A percentile compares a stretch with the other conserved stretches of the same genome.
Conservation (phyloP, 495 filamentous ascomycete species). For the Penicillium desertorum region DNA sequence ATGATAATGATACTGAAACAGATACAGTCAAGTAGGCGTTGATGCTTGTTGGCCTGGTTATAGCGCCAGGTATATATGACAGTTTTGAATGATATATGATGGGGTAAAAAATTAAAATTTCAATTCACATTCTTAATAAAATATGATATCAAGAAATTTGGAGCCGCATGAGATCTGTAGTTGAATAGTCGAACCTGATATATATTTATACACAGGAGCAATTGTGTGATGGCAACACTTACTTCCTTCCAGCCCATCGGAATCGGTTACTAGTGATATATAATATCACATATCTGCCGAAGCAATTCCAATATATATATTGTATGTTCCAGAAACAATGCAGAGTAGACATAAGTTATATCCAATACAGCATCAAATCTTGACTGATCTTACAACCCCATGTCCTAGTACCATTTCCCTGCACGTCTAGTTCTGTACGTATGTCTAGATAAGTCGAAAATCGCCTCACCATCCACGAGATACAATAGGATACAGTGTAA, state of each 20-base stretch:
- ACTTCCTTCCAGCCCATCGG: neutral
- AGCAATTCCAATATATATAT: neutral
- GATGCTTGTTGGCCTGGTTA: too few species aligned
- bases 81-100: neutral
- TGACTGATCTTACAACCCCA: neutral
- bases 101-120: too few species aligned
- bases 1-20: neutral
- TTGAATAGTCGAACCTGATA: neutral
- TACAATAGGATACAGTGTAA: constrained; percentile 8
- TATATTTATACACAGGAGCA: neutral
- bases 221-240: neutral
- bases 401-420: neutral
- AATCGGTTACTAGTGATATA: neutral
- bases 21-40: neutral
- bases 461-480: neutral
- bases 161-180: neutral
- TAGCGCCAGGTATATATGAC: neutral
- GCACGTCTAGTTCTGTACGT: neutral
- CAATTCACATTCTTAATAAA: neutral
- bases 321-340: neutral
- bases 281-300: neutral
- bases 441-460: neutral
- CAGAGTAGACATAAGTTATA: neutral
- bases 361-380: neutral
- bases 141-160: neutral